Conservation (phyloP, 1,284 basidiomycete species). For the Ustilago nuda region DNA sequence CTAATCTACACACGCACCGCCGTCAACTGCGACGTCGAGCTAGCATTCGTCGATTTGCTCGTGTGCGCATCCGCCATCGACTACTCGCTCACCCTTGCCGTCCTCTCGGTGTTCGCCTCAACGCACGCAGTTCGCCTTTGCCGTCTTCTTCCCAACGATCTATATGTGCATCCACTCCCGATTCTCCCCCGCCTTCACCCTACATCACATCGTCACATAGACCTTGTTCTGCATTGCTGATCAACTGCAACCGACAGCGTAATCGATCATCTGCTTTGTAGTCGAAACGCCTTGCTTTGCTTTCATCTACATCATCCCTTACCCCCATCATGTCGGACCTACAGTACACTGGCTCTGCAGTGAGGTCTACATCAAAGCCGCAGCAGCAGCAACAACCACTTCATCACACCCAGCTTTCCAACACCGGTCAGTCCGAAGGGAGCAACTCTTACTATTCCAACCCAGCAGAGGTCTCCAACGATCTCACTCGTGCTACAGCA, state of each 20-base stretch:
- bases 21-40: not conserved
- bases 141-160: not conserved
- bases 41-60: not conserved
- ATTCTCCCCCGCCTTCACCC: not conserved
- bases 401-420: conserved; percentile 31
- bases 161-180: not conserved
- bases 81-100: not conserved
- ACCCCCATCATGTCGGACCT: not conserved
- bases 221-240: not conserved
- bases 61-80: not conserved
- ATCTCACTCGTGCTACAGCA: conserved; percentile 27
- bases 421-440: conserved; percentile 34
- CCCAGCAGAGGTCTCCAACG: conserved; percentile 10
- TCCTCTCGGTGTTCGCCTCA: too few relatives aligned
- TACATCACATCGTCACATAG: not conserved
- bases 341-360: conserved; percentile 9
- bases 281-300: not conserved
- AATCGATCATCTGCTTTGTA: not conserved
- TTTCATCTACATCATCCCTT: not conserved
- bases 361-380: conserved; percentile 12
- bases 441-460: conserved; percentile 35
- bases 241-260: not conserved
- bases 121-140: not conserved
- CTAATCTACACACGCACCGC: too few relatives aligned
- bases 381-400: conserved; percentile 7